These are phyloP conservation scores for Fusarium acutatum DNA, from an alignment of 2,329 filamentous ascomycete genomes.

Conservation along the genomic window DNA sequence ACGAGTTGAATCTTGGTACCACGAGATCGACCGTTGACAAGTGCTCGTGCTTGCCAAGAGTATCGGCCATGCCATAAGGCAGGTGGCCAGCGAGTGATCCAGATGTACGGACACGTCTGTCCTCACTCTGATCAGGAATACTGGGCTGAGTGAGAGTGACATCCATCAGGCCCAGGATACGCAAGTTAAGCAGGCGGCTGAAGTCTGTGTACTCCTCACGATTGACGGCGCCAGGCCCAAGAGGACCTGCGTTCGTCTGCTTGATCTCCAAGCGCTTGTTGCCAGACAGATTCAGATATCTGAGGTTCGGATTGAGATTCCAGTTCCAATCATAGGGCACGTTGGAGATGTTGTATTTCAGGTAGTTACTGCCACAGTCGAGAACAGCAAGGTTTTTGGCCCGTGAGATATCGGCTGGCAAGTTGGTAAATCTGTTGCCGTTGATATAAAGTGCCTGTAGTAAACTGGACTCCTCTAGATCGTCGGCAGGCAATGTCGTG, in stretches of 20 bases:
- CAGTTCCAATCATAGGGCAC: slow-evolving; percentile 99
- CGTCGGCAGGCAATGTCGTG: slow-evolving; percentile 89
- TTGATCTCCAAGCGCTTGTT: slow-evolving; percentile 97
- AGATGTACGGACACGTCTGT: slow-evolving; percentile 94
- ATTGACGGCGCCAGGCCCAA: slow-evolving; percentile 62
- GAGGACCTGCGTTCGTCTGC: slow-evolving; percentile 59
- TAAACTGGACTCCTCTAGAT: slow-evolving; percentile 87
- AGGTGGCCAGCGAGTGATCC: slow-evolving; percentile 91
- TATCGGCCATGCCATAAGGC: slow-evolving; percentile 97
- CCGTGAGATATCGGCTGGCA: slow-evolving; percentile 94
- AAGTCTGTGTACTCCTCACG: slow-evolving; percentile 84
- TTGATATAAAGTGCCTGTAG: slow-evolving; percentile 95
- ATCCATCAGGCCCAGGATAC: slow-evolving; percentile 95
- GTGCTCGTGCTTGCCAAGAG: slow-evolving; percentile 90
- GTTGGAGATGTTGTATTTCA: slow-evolving; percentile 99
- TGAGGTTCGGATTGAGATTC: slow-evolving; percentile 96
- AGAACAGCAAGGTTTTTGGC: slow-evolving; percentile 91
- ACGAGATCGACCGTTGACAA: slow-evolving; percentile 96
- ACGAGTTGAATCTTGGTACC: slow-evolving; percentile 88
- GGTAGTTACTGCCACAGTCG: slow-evolving; percentile 91
- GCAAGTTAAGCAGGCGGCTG: slow-evolving; percentile 80
- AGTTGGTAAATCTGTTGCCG: slow-evolving; percentile 95
- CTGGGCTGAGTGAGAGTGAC: slow-evolving; percentile 93
- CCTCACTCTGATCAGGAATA: slow-evolving; percentile 94
- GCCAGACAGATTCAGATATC: slow-evolving; percentile 94